Evolutionary conservation across 2,329 filamentous ascomycete genomes (phyloP).

Genomic region (Penicillium polonicum): DNA sequence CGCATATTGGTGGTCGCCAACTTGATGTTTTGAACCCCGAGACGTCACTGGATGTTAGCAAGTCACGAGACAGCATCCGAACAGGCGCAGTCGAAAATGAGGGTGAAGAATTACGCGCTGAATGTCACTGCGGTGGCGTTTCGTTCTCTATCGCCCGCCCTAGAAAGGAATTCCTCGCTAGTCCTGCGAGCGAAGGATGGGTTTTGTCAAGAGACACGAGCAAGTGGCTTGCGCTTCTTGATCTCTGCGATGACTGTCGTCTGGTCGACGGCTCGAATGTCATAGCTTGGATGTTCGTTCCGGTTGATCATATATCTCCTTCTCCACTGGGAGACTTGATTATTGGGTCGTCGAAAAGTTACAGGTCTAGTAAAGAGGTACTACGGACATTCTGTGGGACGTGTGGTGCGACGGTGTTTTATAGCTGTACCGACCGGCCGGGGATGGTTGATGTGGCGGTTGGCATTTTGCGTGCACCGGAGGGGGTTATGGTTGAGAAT

Average conservation of each 20-base stretch:
- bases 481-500: constrained; percentile 42
- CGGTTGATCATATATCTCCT: constrained; percentile 35
- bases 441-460: constrained; percentile 44
- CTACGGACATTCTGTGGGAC: constrained; percentile 45
- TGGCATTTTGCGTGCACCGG: constrained; percentile 41
- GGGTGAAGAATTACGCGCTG: constrained; percentile 31
- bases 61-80: neutral
- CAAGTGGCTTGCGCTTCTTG: constrained; percentile 29
- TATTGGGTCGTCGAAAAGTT: constrained; percentile 43
- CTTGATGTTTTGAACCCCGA: constrained; percentile 16
- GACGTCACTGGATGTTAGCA: neutral
- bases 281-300: constrained; percentile 46
- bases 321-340: constrained; percentile 12
- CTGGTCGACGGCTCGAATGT: constrained; percentile 41
- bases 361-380: constrained; percentile 38
- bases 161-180: constrained; percentile 26
- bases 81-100: neutral
- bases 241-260: constrained; percentile 42
- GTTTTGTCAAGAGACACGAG: constrained; percentile 15
- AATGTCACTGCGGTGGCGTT: constrained; percentile 49
- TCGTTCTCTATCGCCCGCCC: constrained; percentile 45
- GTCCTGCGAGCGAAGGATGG: constrained; percentile 24
- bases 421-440: constrained; percentile 34
- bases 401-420: constrained; percentile 49
- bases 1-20: constrained; percentile 13